A percentile compares a stretch with the other conserved stretches of the same genome.
Conservation (phyloP, 768 basidiomycete species). For the Lactifluus hygrophoroides region DNA sequence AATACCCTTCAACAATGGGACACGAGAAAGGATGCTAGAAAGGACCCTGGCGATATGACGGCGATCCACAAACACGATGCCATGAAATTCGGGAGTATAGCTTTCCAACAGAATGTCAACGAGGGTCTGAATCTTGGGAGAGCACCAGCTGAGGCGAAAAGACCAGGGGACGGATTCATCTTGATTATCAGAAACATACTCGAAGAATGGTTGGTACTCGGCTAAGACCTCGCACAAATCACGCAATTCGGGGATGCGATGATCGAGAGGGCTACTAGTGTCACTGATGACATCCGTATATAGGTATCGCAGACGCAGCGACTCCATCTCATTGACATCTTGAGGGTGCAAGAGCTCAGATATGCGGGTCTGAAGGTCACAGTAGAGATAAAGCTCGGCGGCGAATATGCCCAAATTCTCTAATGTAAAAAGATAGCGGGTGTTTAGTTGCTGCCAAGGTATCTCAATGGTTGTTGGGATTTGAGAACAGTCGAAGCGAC, state of each 20-base stretch:
- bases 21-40: slow-evolving; percentile 50
- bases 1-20: slow-evolving; percentile 48
- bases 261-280: not conserved
- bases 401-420: slow-evolving; percentile 63
- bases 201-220: slow-evolving; percentile 35
- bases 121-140: slow-evolving; percentile 62
- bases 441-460: slow-evolving; percentile 50
- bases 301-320: slow-evolving; percentile 19
- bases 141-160: slow-evolving; percentile 47
- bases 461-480: slow-evolving; percentile 34
- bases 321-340: slow-evolving; percentile 23
- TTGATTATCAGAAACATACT: slow-evolving; percentile 30
- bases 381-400: slow-evolving; percentile 63
- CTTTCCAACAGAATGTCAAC: slow-evolving; percentile 51
- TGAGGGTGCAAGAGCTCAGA: slow-evolving; percentile 30
- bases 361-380: slow-evolving; percentile 48
- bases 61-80: slow-evolving; percentile 83
- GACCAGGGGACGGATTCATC: slow-evolving; percentile 30
- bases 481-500: slow-evolving; percentile 36
- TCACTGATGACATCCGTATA: not conserved
- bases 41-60: slow-evolving; percentile 70
- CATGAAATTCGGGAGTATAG: slow-evolving; percentile 53
- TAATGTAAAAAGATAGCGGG: slow-evolving; percentile 52
- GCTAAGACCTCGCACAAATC: slow-evolving; percentile 43
- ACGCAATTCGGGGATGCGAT: slow-evolving; percentile 5